Evolutionary conservation across 2,329 filamentous ascomycete genomes (phyloP), one percentile per base, ranked within the genome.

Genomic region (Cryphonectria parasitica): DNA sequence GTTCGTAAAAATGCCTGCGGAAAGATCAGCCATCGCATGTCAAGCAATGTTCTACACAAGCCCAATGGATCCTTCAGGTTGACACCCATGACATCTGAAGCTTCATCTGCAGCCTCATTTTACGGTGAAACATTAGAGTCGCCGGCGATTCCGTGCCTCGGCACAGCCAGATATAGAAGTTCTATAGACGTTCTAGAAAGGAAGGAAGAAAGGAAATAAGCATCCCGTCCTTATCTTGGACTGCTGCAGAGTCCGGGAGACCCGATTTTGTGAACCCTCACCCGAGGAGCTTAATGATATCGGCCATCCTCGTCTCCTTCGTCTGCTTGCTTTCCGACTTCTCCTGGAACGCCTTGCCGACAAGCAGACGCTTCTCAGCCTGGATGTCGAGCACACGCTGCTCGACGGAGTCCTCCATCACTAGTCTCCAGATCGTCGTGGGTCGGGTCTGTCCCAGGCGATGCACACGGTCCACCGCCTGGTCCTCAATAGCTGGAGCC

Each of bases 401-500:
- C 79, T 97, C 95, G 6, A 97, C 89, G 10, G 88, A 92, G 0
- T 85, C 88, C 75, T 97, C 92, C 82, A 97, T 91, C 1, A 97
- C 88, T 13, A 97, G 83, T 63, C 94, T 85, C 85, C 93, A 96
- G 1, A 97, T 90, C 1, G 89, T 94, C 0, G 91, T 94, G 72
- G 90, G 87, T 52, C 92, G 87, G 73, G 87, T 95, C 82, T 97
- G 95, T 0, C 94, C 94, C 0, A 97, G 85, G 0, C 94, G 87
- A 78, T 97, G 93, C 8, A 97, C 94, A 5, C 94, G 91, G 77
- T 97, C 94, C 2, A 97, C 87, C 3, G 95, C 95, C 78, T 97
- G 94, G 75, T 97, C 94, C 79, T 97, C 94, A 69, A 97, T 96
- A 0, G 94, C 94, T 0, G 94, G 94, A 1, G 94, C 94, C 92